phyloP scores from a whole-genome alignment of 805 yeast species.

The Spathaspora sp. region DNA sequence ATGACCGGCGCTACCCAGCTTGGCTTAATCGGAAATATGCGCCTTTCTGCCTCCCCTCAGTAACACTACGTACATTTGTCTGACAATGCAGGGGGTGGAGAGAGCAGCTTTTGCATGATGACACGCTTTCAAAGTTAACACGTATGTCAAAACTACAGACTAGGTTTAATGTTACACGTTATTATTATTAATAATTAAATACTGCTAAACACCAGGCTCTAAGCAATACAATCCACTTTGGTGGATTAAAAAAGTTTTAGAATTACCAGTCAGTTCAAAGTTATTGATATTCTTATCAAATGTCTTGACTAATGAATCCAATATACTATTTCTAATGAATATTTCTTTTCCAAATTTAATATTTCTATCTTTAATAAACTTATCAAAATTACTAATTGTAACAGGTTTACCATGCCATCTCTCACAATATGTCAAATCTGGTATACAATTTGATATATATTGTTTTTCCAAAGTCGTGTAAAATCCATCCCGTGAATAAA shows the following conservation, averaged over 20 bases:
- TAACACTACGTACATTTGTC: no score
- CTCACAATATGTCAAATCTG: slow-evolving; percentile 35
- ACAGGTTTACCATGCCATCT: slow-evolving; percentile 26
- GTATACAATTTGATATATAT: slow-evolving; percentile 36
- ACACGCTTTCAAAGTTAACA: no score
- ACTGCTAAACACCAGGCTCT: background rate
- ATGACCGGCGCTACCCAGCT: no score
- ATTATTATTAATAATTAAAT: background rate
- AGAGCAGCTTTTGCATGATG: no score
- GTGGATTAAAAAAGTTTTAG: slow-evolving; percentile 24
- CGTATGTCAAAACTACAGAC: background rate
- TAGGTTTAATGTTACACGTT: background rate
- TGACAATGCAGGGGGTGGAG: no score
- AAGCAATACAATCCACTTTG: slow-evolving; percentile 26
- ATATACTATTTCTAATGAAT: slow-evolving; percentile 9
- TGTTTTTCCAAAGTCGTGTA: slow-evolving; percentile 26
- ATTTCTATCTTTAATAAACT: slow-evolving; percentile 4
- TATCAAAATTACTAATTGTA: slow-evolving; percentile 16
- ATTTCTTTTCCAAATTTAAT: slow-evolving; percentile 7
- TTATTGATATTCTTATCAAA: slow-evolving; percentile 6
- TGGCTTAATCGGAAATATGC: no score
- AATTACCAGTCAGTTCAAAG: slow-evolving; percentile 5
- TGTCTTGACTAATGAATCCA: slow-evolving; percentile 4
- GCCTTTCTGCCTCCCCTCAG: no score
- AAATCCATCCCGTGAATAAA: slow-evolving; percentile 11